A percentile compares a stretch with the other conserved stretches of the same genome.
phyloP scores from a whole-genome alignment of 768 basidiomycete genomes.

The Mycena epipterygia region DNA sequence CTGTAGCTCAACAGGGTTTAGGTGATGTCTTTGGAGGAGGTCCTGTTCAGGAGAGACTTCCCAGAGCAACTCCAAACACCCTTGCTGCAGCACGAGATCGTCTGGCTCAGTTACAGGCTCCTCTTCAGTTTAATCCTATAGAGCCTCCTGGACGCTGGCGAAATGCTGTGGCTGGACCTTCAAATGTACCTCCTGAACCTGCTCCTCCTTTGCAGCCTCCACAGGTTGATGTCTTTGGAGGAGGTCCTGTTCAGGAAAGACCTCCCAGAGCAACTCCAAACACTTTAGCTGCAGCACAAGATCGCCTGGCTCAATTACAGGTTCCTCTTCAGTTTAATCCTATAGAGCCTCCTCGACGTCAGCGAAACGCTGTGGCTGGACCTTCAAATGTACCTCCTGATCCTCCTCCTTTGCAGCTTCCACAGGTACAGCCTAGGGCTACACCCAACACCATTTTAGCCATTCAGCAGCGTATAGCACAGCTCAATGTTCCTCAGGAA shows the following conservation, averaged over 20 bases:
- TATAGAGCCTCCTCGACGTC: not conserved
- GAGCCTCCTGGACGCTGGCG: not conserved
- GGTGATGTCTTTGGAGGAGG: too few species aligned
- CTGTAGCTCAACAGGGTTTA: too few species aligned
- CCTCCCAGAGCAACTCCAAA: not conserved
- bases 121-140: slow-evolving; percentile 5
- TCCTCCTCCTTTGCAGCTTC: too few species aligned
- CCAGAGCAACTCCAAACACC: not conserved
- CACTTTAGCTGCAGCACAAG: not conserved
- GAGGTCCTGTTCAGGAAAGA: not conserved
- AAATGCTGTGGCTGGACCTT: slow-evolving; percentile 17
- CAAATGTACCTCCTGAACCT: not conserved
- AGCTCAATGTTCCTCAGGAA: not conserved
- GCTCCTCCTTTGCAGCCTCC: too few species aligned
- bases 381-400: not conserved
- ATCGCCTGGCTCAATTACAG: not conserved
- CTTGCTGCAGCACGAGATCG: not conserved
- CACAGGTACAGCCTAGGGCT: not conserved
- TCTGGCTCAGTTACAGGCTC: not conserved
- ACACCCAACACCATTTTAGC: not conserved
- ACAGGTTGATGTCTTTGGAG: too few species aligned
- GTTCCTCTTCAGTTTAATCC: slow-evolving; percentile 2
- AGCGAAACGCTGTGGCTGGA: slow-evolving; percentile 9
- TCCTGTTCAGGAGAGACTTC: not conserved
- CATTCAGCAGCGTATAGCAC: not conserved